Base-by-base conservation (phyloP, 345 rosid genomes). In the Linum trigynum region DNA sequence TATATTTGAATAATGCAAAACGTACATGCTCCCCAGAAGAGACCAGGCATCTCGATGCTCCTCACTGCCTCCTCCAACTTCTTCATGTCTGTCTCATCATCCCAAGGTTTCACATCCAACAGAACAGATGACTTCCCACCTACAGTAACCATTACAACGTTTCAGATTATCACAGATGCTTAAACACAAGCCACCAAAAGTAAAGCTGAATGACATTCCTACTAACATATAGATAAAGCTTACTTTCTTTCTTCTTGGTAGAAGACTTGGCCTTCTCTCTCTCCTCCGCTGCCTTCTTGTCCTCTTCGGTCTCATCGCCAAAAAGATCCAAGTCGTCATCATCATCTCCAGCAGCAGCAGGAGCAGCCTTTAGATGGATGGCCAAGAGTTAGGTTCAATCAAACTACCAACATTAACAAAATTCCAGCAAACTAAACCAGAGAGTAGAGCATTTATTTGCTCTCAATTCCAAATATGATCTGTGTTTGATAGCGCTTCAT, bases 51-150 rank as follows among this genome's bases (percentile, higher is more conserved):
- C 82, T 86, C 81, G 39, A 90, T 51, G 40, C 72, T 51, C 38
- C 96, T 78, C 39, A 92, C 95, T 61, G 74, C 75, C 78, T 83
- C 90, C 72, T 92, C 96, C 61, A 92, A 74, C 73, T 88, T 88
- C 86, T 84, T 88, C 98, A 92, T 88, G 87, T 92, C 98, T 5
- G 97, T 92, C 79, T 92, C 98, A 65, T 92, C 98, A 74, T 92
- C 98, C 96, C 97, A 92, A 60, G 98, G 97, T 67, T 92, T 90
- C 41, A 92, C 82, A 64, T 90, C 98, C 92, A 92, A 11, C 35
- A 92, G 94, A 39, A 92, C 82, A 2, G 97, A 92, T 14, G 98
- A 90, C 71, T 92, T 88, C 39, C 98, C 98, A 78, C 97, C 98
- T 90, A 61, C 3, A 41, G 65, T 10, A 41, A 39, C 16, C 32